Base-by-base conservation (phyloP, 495 filamentous ascomycete species). In the Annulohypoxylon nitens region DNA sequence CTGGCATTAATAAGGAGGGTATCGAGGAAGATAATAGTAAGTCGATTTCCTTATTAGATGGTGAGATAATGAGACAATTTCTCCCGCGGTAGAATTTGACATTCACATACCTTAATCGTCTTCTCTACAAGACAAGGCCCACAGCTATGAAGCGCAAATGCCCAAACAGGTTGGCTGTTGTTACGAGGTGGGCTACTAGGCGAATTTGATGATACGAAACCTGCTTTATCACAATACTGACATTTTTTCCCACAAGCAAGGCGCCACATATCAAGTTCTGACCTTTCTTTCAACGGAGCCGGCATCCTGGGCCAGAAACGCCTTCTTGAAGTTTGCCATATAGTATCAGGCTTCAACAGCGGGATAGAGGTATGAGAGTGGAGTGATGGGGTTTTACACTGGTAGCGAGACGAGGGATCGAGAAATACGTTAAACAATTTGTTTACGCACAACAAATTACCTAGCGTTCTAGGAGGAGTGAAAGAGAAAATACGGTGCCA, bases 251-350 rank as follows among this genome's bases (percentile, higher is more conserved):
- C 83, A 73, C 84, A 85, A 37, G 85, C 81, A 41, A 92, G 76
- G 60, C 83, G 86, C 86, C 89, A 91, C 89, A 92, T 91, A 25
- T 86, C 83, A 25, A 89, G 80, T 71, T 92, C 90, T 34, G 84
- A 83, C 50, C 81, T 84, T 12, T 81, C 83, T 36, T 65, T 73
- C n/a, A 91, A 81, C 37, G 90, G 88, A 55, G 78, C 75, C 54
- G 90, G 90, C 81, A 89, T 86, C 43, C 83, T 82, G 3, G 83
- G 86, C 78, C 83, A 83, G 68, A 86, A 86, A 7, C 82, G 79
- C 69, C 85, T 83, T 67, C 89, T 86, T 34, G 88, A 90, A 64
- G 85, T 79, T 59, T 82, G 83, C 90, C 90, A 92, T 67, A 92
- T 86, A 47, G 78, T 74, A 75, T 89, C 86, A 66, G 89, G 84